These are phyloP conservation scores for Colletotrichum melonis DNA, from an alignment of 2,329 filamentous ascomycete genomes.

Conservation along the genomic window DNA sequence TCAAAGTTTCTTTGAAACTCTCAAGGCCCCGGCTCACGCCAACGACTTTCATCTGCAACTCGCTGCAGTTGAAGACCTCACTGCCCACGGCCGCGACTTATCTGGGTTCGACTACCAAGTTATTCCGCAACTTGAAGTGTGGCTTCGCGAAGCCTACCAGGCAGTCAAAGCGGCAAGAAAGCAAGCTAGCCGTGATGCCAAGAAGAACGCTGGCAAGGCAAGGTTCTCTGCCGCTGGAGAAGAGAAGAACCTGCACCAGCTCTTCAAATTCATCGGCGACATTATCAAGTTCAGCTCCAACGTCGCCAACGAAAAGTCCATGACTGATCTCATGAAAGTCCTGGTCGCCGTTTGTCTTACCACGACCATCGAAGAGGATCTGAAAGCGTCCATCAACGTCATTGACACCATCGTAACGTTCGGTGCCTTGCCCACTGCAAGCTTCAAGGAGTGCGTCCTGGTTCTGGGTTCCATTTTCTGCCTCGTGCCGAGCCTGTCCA, in stretches of 20 bases:
- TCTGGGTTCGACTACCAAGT: slow-evolving; percentile 76
- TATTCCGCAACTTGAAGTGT: slow-evolving; percentile 69
- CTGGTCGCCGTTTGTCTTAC: slow-evolving; percentile 75
- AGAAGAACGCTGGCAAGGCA: slow-evolving; percentile 51
- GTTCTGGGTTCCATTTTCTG: slow-evolving; percentile 79
- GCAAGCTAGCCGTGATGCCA: slow-evolving; percentile 54
- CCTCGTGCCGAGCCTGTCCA: slow-evolving; percentile 69
- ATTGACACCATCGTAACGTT: slow-evolving; percentile 80
- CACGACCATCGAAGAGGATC: slow-evolving; percentile 73
- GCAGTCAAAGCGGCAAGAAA: slow-evolving; percentile 64
- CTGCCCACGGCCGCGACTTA: slow-evolving; percentile 70
- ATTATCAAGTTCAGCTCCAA: slow-evolving; percentile 83
- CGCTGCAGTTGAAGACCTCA: slow-evolving; percentile 70
- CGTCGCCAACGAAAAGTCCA: slow-evolving; percentile 70
- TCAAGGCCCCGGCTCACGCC: slow-evolving; percentile 65
- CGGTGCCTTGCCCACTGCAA: slow-evolving; percentile 72
- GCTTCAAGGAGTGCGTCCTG: slow-evolving; percentile 74
- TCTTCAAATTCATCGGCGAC: slow-evolving; percentile 75
- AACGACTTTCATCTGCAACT: slow-evolving; percentile 77
- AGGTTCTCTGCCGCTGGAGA: slow-evolving; percentile 58
- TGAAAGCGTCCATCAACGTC: slow-evolving; percentile 74
- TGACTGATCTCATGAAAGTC: slow-evolving; percentile 70
- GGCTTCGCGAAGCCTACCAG: slow-evolving; percentile 68
- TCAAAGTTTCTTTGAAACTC: slow-evolving; percentile 72
- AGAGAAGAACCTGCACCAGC: slow-evolving; percentile 70